phyloP scores from a whole-genome alignment of 2,329 filamentous ascomycete species.

The Thelonectria olida region DNA sequence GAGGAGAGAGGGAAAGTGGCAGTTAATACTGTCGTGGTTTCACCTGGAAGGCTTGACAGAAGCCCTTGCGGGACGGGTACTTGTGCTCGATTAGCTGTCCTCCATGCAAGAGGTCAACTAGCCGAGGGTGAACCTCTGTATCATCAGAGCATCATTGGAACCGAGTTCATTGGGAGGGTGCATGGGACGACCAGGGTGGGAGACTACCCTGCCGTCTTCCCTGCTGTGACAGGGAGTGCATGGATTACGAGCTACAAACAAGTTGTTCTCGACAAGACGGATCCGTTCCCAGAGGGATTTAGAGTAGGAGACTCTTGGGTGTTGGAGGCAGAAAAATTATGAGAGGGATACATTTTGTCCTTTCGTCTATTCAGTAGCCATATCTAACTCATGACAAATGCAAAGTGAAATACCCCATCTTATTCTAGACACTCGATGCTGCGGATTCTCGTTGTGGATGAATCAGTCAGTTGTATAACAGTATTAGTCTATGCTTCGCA shows the following conservation, averaged over 20 bases:
- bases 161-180: constrained; percentile 21
- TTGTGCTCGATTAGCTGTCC: constrained; percentile 24
- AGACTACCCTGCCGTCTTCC: not conserved
- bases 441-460: too few relatives aligned
- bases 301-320: not conserved
- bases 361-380: too few relatives aligned
- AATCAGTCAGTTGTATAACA: too few relatives aligned
- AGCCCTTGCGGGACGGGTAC: constrained; percentile 31
- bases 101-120: constrained; percentile 23
- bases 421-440: too few relatives aligned
- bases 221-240: constrained; percentile 8
- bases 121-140: constrained; percentile 18
- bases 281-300: constrained; percentile 14
- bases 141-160: constrained; percentile 23
- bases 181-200: constrained; percentile 16
- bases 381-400: too few relatives aligned
- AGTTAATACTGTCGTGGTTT: constrained; percentile 26
- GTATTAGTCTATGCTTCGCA: not conserved
- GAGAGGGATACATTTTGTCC: too few relatives aligned
- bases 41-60: constrained; percentile 24
- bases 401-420: too few relatives aligned
- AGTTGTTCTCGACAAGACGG: constrained; percentile 6
- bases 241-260: constrained; percentile 18
- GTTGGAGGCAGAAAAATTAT: too few relatives aligned
- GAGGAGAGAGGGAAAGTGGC: constrained; percentile 21